Conservation (phyloP, 768 basidiomycete species). For the Galerina marginata region DNA sequence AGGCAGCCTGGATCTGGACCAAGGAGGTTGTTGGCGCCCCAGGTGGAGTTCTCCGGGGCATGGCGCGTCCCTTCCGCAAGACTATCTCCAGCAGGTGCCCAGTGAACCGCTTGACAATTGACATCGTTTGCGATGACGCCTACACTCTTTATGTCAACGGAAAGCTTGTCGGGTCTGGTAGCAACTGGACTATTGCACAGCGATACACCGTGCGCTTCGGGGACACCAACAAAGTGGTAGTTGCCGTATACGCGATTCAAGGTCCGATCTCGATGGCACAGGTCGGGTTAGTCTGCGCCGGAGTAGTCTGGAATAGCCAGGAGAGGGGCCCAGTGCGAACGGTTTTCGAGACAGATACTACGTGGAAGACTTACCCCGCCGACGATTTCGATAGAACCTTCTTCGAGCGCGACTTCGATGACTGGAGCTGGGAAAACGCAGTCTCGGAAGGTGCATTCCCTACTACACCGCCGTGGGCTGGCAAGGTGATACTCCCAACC, state of each 20-base stretch:
- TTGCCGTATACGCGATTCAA: conserved; percentile 15
- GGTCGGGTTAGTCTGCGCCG: conserved; percentile 5
- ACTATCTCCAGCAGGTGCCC: conserved; percentile 21
- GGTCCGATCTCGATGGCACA: not conserved
- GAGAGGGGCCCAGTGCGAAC: not conserved
- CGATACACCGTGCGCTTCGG: conserved; percentile 15
- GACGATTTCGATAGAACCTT: not conserved
- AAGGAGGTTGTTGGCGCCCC: conserved; percentile 20
- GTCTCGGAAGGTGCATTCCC: not conserved
- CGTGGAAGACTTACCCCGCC: conserved; percentile 6
- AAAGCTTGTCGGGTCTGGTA: conserved; percentile 22
- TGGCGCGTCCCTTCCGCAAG: conserved; percentile 34
- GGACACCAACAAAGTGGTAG: conserved; percentile 4
- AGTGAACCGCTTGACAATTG: conserved; percentile 26
- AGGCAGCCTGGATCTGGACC: conserved; percentile 34
- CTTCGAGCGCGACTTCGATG: not conserved
- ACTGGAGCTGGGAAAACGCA: conserved; percentile 6
- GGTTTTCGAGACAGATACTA: conserved; percentile 7
- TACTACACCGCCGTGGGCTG: not conserved
- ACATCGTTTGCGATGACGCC: conserved; percentile 31
- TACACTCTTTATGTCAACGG: conserved; percentile 37
- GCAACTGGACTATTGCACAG: conserved; percentile 5
- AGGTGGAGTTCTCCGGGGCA: conserved; percentile 20
- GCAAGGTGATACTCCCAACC: not conserved
- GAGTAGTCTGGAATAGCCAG: conserved; percentile 12